Conservation (phyloP, 2,329 filamentous ascomycete genomes). For the Colletotrichum sp. region DNA sequence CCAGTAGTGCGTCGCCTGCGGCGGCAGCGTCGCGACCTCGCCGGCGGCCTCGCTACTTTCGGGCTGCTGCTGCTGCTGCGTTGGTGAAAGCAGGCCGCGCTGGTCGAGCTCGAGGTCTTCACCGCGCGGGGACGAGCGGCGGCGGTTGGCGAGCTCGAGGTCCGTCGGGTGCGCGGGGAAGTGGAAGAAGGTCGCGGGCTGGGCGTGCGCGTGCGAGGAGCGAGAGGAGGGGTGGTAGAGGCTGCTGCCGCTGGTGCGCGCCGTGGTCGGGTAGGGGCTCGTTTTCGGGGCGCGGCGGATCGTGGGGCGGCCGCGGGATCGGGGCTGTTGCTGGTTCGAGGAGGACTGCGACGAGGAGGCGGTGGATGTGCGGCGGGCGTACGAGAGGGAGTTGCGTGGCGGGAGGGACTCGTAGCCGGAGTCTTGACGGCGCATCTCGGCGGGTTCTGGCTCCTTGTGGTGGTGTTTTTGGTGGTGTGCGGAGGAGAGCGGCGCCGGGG, state of each 20-base stretch:
- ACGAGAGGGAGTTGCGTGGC: conserved; percentile 40
- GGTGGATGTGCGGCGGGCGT: conserved; percentile 39
- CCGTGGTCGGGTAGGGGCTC: conserved; percentile 26
- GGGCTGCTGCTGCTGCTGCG: not conserved
- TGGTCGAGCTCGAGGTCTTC: conserved; percentile 26
- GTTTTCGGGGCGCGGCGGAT: conserved; percentile 47
- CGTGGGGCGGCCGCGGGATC: conserved; percentile 44
- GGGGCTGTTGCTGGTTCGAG: conserved; percentile 28
- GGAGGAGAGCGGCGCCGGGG: conserved; percentile 8
- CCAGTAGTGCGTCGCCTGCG: too few relatives aligned
- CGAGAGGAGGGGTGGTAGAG: conserved; percentile 11
- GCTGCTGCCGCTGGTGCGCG: conserved; percentile 12
- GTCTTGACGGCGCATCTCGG: conserved; percentile 59
- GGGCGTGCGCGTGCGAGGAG: conserved; percentile 20
- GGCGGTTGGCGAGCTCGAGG: conserved; percentile 23
- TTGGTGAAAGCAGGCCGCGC: not conserved
- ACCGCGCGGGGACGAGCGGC: not conserved
- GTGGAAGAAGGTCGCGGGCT: conserved; percentile 50
- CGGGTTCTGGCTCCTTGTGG: conserved; percentile 30
- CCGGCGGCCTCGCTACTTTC: conserved; percentile 23
- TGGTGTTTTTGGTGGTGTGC: conserved; percentile 8
- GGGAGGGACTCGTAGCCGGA: conserved; percentile 63
- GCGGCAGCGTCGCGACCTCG: conserved; percentile 41
- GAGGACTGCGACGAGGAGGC: conserved; percentile 31
- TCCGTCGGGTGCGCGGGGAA: conserved; percentile 49